Evolutionary conservation across 2,329 filamentous ascomycete species (phyloP).

Genomic region (Aquanectria penicillioides): DNA sequence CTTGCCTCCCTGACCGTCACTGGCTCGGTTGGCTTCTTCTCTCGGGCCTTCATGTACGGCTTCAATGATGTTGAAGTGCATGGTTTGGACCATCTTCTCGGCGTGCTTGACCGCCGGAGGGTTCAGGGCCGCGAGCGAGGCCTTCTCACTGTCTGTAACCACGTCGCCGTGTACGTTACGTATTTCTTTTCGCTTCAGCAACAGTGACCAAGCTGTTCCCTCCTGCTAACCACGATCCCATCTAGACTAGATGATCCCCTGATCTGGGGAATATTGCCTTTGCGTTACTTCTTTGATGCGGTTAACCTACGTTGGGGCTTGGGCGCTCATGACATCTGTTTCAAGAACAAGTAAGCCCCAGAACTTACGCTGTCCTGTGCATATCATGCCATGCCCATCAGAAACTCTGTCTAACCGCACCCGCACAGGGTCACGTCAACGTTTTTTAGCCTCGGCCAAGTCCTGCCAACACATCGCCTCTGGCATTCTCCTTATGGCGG

Average conservation of each 20-base stretch:
- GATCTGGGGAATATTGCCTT: conserved; percentile 89
- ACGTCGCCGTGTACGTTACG: conserved; percentile 51
- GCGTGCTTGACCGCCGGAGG: conserved; percentile 77
- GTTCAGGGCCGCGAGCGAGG: conserved; percentile 75
- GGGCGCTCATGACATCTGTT: conserved; percentile 95
- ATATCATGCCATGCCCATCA: not conserved
- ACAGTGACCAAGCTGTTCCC: too few relatives aligned
- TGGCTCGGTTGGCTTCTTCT: conserved; percentile 76
- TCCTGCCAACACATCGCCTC: conserved; percentile 86
- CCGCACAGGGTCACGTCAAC: conserved; percentile 71
- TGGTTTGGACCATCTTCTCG: conserved; percentile 80
- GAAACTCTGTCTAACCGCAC: conserved; percentile 7
- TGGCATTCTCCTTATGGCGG: conserved; percentile 84
- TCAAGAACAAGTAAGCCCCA: conserved; percentile 76
- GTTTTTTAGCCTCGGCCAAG: conserved; percentile 92
- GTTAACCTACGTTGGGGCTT: conserved; percentile 87
- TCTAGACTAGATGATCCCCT: conserved; percentile 92
- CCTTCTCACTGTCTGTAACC: conserved; percentile 75
- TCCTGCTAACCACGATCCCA: conserved; percentile 13
- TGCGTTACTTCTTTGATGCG: conserved; percentile 76
- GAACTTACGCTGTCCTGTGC: not conserved
- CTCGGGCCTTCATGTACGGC: conserved; percentile 78
- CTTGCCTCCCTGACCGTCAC: conserved; percentile 78
- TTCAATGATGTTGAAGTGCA: conserved; percentile 80
- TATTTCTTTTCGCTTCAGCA: not conserved